phyloP scores from a whole-genome alignment of 306 rosid species.

The Erythrophleum fordii region DNA sequence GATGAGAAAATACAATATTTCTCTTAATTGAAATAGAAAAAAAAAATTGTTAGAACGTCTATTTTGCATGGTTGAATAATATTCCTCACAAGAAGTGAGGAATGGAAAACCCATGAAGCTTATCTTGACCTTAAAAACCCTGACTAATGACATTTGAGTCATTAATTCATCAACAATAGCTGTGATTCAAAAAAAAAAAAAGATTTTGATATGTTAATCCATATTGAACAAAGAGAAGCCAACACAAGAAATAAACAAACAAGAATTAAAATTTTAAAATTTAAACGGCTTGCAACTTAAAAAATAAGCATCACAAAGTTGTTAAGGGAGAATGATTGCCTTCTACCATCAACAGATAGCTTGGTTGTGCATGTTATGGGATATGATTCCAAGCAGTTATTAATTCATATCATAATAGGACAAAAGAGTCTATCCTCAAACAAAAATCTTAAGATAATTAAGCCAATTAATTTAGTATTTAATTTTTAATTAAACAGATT shows the following conservation, averaged over 20 bases:
- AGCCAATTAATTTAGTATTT: not conserved
- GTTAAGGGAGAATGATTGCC: not conserved
- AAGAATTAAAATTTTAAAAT: not conserved
- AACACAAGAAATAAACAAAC: not conserved
- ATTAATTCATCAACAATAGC: not conserved
- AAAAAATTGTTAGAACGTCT: too few relatives aligned
- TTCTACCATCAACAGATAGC: slow-evolving; percentile 8
- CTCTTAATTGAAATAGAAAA: not conserved
- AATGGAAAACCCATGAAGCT: not conserved
- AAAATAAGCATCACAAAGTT: slow-evolving; percentile 1
- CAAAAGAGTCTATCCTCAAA: slow-evolving; percentile 9
- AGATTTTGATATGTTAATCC: not conserved
- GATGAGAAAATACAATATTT: not conserved
- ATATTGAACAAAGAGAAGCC: not conserved
- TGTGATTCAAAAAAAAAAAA: not conserved
- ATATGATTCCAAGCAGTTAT: slow-evolving; percentile 4
- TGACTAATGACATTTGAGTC: not conserved
- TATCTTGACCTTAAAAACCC: not conserved
- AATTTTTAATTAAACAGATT: not conserved
- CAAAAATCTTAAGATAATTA: slow-evolving; percentile 10
- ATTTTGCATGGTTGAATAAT: not conserved
- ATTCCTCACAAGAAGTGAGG: too few relatives aligned
- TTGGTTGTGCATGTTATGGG: slow-evolving; percentile 1
- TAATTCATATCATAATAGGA: slow-evolving; percentile 1
- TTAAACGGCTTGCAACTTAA: slow-evolving; percentile 12